Evolutionary conservation across 305 asterid species (phyloP), one percentile per base, ranked within the genome.

Genomic region (Withania somnifera): DNA sequence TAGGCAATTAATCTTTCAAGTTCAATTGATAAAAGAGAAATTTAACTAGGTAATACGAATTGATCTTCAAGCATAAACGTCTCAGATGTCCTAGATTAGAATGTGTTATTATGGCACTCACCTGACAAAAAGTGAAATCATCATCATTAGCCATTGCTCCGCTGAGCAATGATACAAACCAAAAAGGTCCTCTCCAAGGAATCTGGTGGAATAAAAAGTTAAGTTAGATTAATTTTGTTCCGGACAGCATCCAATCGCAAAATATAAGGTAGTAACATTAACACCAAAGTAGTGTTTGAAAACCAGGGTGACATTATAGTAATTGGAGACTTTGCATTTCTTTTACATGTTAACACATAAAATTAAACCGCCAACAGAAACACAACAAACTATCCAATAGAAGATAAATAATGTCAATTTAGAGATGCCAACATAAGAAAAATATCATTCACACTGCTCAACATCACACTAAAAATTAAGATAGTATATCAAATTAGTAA

Each of bases 71-170:
- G 45, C 45, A 28, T 75, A 3, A 15, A 32, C 9, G 1, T 30
- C 50, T 77, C 32, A 50, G 26, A 50, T 47, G 14, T 50, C 28
- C 79, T 75, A 47, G 61, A 50, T 50, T 15, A 75, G 42, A 15
- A 24, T 42, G 3, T 50, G 9, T 9, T 47, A 45, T 8, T 42
- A 13, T 78, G 30, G 51, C 73, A 83, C 92, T 88, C 87, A 91
- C 97, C 69, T 36, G 92, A 84, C 91, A 87, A 82, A 91, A 92
- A 77, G 97, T 91, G 85, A 92, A 91, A 82, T 90, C 95, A 76
- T 90, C 93, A 38, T 87, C 91, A 69, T 82, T 82, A 14, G 89
- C 91, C 93, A 91, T 91, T 63, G 57, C 64, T 22, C 63, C 50
- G 47, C 28, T 75, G n/a, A 5, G 61, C 10, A 17, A 75, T 28